These are phyloP conservation scores for Adenanthera pavonina DNA, from an alignment of 306 rosid species.

Conservation along the genomic window DNA sequence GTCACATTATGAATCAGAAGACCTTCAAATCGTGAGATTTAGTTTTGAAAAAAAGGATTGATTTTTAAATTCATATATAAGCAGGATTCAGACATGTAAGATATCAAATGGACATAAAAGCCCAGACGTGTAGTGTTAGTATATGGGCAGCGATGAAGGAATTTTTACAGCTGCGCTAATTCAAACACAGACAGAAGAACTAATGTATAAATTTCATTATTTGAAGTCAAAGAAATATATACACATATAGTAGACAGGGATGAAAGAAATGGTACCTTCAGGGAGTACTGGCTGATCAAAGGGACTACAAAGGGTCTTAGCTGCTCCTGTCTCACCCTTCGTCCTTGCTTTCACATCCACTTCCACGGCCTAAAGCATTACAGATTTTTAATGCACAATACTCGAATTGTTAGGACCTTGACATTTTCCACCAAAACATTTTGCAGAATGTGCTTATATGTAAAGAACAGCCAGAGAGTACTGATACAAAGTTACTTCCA, in stretches of 20 bases:
- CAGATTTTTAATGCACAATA: neutral
- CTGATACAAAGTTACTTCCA: too few relatives aligned
- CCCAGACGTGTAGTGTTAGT: neutral
- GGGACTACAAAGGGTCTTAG: conserved; percentile 56
- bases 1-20: too few relatives aligned
- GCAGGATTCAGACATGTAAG: neutral
- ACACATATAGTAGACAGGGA: neutral
- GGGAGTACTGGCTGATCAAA: conserved; percentile 91
- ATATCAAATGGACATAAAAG: neutral
- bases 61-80: too few relatives aligned
- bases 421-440: too few relatives aligned
- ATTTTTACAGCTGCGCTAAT: neutral
- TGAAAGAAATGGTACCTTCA: conserved; percentile 63
- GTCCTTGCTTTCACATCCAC: conserved; percentile 85
- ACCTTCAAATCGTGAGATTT: too few relatives aligned
- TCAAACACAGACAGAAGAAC: conserved; percentile 16
- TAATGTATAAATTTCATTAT: neutral
- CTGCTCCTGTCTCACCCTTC: conserved; percentile 88
- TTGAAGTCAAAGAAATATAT: neutral
- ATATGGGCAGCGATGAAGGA: neutral
- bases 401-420: too few relatives aligned
- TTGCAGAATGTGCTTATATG: too few relatives aligned
- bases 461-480: too few relatives aligned
- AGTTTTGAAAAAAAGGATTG: neutral
- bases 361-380: conserved; percentile 71